These are phyloP conservation scores for Cenococcum geophilum DNA, from an alignment of 495 filamentous ascomycete species.

Conservation along the genomic window DNA sequence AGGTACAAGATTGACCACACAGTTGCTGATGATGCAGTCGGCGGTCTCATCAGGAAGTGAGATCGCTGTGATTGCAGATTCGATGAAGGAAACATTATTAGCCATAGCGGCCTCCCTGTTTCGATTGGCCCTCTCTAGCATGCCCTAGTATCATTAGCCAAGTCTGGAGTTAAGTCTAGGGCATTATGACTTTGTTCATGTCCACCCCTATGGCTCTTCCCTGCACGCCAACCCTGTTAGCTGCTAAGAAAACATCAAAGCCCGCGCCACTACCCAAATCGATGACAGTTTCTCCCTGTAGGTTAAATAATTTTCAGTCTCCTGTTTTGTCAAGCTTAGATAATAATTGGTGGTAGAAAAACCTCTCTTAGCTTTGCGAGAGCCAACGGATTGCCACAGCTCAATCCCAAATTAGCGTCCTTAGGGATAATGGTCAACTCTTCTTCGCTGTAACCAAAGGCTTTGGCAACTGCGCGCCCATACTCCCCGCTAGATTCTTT, in stretches of 20 bases:
- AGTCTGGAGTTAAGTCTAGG: not conserved
- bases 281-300: constrained; percentile 56
- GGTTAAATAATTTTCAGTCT: not conserved
- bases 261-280: constrained; percentile 60
- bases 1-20: constrained; percentile 62
- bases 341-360: not conserved
- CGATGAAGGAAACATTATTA: constrained; percentile 48
- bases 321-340: not conserved
- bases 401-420: constrained; percentile 57
- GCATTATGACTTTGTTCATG: constrained; percentile 51
- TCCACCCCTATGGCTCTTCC: constrained; percentile 59
- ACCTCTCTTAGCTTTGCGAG: constrained; percentile 50
- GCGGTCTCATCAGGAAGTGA: constrained; percentile 37
- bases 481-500: constrained; percentile 29
- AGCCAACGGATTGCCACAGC: constrained; percentile 60
- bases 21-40: constrained; percentile 59
- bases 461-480: constrained; percentile 46
- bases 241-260: constrained; percentile 59
- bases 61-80: constrained; percentile 50
- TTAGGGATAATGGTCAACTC: constrained; percentile 52
- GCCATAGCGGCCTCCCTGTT: constrained; percentile 40
- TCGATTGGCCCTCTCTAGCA: constrained; percentile 48
- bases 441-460: constrained; percentile 55
- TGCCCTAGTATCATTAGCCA: constrained; percentile 42
- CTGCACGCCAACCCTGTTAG: constrained; percentile 48